Conservation (phyloP, 2,329 filamentous ascomycete species). For the Fusarium liriodendri region DNA sequence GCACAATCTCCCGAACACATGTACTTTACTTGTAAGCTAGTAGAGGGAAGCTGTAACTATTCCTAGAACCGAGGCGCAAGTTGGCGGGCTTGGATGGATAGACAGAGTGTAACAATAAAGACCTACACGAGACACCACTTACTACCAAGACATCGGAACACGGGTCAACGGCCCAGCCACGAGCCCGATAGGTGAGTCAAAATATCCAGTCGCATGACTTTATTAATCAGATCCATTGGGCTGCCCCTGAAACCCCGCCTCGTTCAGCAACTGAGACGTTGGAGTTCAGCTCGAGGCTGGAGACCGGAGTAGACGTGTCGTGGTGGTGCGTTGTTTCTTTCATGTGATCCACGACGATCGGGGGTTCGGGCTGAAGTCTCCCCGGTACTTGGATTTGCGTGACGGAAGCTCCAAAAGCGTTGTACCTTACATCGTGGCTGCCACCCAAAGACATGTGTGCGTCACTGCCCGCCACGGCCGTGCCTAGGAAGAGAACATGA, state of each 20-base stretch:
- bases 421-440: slow-evolving; percentile 25
- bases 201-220: slow-evolving; percentile 28
- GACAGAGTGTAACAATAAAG: slow-evolving; percentile 12
- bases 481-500: slow-evolving; percentile 22
- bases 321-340: slow-evolving; percentile 19
- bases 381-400: slow-evolving; percentile 24
- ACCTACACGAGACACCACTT: background rate
- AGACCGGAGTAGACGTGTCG: background rate
- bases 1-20: slow-evolving; percentile 26
- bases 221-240: slow-evolving; percentile 12
- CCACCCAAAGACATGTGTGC: slow-evolving; percentile 29
- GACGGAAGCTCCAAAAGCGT: slow-evolving; percentile 11
- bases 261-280: slow-evolving; percentile 23
- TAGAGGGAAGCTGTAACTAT: background rate
- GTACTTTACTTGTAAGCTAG: slow-evolving; percentile 33
- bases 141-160: background rate
- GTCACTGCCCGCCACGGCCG: slow-evolving; percentile 37
- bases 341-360: slow-evolving; percentile 30
- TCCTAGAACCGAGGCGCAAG: background rate
- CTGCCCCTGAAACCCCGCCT: slow-evolving; percentile 31
- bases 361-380: slow-evolving; percentile 24
- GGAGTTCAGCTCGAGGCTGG: slow-evolving; percentile 10
- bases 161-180: background rate
- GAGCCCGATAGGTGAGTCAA: slow-evolving; percentile 20
- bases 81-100: background rate